Evolutionary conservation across 441 rosid species (phyloP), one percentile per base, ranked within the genome.

Genomic region (Euphorbia schlechtendalii): DNA sequence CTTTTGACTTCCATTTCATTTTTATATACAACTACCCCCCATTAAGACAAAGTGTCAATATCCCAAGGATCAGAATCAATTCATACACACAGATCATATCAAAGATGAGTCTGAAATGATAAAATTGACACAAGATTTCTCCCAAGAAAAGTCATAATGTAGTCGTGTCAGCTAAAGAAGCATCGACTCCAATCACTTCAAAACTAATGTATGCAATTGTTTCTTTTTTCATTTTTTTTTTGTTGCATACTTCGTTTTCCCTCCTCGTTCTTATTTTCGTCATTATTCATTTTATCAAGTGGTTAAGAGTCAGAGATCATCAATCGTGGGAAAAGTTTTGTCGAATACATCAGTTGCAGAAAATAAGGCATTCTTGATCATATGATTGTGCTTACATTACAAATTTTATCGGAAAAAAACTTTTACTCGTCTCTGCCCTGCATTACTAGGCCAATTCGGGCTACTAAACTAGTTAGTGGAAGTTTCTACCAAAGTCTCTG

Each of bases 161-260:
- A 8, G 90, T 90, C 40, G 89, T 93, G 67, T 82, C 89, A 7
- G 86, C 5, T 97, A 90, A 80, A 82, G 89, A 67, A 87, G 80
- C 71, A 38, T 58, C 59, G 76, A 65, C 69, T 65, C 68, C 46
- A 77, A 72, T 84, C 85, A 83, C 92, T 85, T 83, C 99, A 93
- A 93, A 93, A 97, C 88, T 87, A 92, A 92, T 88, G 99, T 88
- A 90, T 86, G 89, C 92, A 52, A 73, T 82, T 75, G 69, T 73
- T 73, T 76, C 78, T 73, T 69, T 73, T 80, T 68, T 45, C 49
- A 66, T 53, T 56, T 40, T 40, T 9, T 36, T 9, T 9, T 36
- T 36, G 40, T 4, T 36, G 40, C 40, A 36, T 41, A 41, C 0
- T 36, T 58, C 32, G 13, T 24, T 52, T 28, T 38, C 17, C 10